phyloP scores from a whole-genome alignment of 2,329 filamentous ascomycete species.

The Aspergillus sp. region DNA sequence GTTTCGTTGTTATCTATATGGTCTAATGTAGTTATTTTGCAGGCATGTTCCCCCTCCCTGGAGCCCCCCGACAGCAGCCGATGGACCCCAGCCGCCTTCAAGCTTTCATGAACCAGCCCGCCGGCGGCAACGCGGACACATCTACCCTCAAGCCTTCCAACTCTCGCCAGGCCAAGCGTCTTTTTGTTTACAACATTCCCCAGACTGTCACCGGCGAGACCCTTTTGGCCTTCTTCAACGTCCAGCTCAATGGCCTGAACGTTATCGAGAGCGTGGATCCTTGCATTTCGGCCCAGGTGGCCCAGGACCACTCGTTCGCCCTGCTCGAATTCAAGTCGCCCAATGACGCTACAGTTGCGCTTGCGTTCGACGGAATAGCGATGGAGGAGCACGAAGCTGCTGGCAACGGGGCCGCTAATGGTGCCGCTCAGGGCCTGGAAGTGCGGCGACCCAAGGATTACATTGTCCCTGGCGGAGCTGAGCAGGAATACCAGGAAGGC shows the following conservation, averaged over 20 bases:
- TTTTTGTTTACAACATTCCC: slow-evolving; percentile 84
- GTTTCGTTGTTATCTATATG: neutral
- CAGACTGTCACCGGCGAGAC: slow-evolving; percentile 70
- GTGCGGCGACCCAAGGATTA: slow-evolving; percentile 94
- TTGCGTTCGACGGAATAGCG: slow-evolving; percentile 83
- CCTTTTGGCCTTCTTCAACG: slow-evolving; percentile 85
- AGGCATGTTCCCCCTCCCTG: slow-evolving; percentile 97
- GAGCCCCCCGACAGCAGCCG: slow-evolving; percentile 88
- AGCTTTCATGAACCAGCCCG: slow-evolving; percentile 91
- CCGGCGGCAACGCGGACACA: slow-evolving; percentile 66
- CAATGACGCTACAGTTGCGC: slow-evolving; percentile 83
- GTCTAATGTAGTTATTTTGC: slow-evolving; percentile 3
- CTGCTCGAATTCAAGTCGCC: slow-evolving; percentile 87
- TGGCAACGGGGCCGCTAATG: slow-evolving; percentile 50
- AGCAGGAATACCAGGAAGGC: slow-evolving; percentile 72
- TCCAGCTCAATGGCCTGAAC: slow-evolving; percentile 95
- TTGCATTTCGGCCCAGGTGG: slow-evolving; percentile 79
- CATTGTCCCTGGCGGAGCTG: slow-evolving; percentile 81
- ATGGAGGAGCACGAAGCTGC: slow-evolving; percentile 72
- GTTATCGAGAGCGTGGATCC: slow-evolving; percentile 81
- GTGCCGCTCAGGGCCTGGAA: slow-evolving; percentile 59
- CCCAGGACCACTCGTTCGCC: slow-evolving; percentile 76
- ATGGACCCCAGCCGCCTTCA: slow-evolving; percentile 94
- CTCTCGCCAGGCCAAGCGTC: slow-evolving; percentile 88
- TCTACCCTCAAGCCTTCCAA: slow-evolving; percentile 89